Conservation (phyloP, 306 rosid species). For the Quercus ilex region DNA sequence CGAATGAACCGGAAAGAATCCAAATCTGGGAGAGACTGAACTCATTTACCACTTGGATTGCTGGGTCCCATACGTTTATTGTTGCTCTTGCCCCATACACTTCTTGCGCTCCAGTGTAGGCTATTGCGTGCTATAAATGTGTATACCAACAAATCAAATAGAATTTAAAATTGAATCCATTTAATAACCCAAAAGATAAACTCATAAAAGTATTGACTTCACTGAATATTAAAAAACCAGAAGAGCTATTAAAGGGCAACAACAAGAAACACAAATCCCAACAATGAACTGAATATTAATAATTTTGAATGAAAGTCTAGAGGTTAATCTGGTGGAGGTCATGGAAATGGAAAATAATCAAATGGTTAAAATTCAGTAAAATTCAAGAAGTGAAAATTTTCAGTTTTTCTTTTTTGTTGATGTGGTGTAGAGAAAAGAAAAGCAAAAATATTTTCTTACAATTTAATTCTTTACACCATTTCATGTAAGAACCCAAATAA, state of each 20-base stretch:
- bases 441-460: too few species aligned
- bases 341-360: too few species aligned
- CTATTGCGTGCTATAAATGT: conserved; percentile 70
- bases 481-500: too few species aligned
- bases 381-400: too few species aligned
- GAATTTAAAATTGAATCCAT: background rate
- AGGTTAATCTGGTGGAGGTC: background rate
- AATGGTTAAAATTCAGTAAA: too few species aligned
- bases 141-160: background rate
- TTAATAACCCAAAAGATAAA: too few species aligned
- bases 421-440: too few species aligned
- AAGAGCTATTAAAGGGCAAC: too few species aligned
- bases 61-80: conserved; percentile 90
- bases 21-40: conserved; percentile 91
- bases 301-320: background rate
- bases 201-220: too few species aligned
- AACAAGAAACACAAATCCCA: background rate
- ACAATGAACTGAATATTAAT: background rate
- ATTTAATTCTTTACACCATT: too few species aligned
- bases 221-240: too few species aligned
- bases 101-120: conserved; percentile 68
- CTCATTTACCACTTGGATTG: conserved; percentile 69
- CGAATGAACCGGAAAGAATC: conserved; percentile 87
- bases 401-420: too few species aligned
- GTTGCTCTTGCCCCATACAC: conserved; percentile 88